Conservation (phyloP, 352 stramenopile species). For the Pythium aquatile region DNA sequence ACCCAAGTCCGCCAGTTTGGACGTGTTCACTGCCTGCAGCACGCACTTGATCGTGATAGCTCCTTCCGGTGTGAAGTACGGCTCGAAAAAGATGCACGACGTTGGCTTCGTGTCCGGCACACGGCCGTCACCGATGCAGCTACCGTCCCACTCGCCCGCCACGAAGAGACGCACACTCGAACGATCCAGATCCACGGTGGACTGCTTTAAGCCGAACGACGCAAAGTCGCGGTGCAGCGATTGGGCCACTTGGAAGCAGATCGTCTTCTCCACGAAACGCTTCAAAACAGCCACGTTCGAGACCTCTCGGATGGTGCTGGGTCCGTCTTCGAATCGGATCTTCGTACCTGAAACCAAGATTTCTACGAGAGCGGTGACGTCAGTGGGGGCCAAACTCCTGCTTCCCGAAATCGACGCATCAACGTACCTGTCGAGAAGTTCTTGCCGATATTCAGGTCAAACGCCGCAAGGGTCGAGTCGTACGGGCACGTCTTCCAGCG, state of each 20-base stretch:
- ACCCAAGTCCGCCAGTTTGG: constrained; percentile 34
- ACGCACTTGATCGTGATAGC: constrained; percentile 71
- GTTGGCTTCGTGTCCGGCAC: constrained; percentile 71
- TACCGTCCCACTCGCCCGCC: constrained; percentile 79
- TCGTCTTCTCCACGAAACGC: constrained; percentile 69
- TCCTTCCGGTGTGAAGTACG: constrained; percentile 52
- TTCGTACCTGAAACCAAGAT: constrained; percentile 75
- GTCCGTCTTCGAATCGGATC: constrained; percentile 68
- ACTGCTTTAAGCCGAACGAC: constrained; percentile 79
- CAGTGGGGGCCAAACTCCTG: background rate
- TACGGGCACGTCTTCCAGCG: constrained; percentile 82
- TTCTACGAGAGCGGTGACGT: constrained; percentile 34
- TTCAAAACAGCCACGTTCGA: constrained; percentile 56
- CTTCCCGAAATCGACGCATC: background rate
- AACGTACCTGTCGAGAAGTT: constrained; percentile 66
- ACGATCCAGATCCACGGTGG: constrained; percentile 70
- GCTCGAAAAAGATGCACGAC: constrained; percentile 74
- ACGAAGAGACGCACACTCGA: constrained; percentile 73
- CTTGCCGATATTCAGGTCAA: constrained; percentile 84
- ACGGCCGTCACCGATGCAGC: constrained; percentile 81
- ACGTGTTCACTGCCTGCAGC: constrained; percentile 60
- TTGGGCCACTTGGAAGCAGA: constrained; percentile 74
- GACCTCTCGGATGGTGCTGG: constrained; percentile 56
- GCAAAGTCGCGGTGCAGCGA: constrained; percentile 66
- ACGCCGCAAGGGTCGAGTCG: constrained; percentile 73